These are phyloP conservation scores for Zasmidium angulare DNA, from an alignment of 2,329 filamentous ascomycete genomes.

Conservation along the genomic window DNA sequence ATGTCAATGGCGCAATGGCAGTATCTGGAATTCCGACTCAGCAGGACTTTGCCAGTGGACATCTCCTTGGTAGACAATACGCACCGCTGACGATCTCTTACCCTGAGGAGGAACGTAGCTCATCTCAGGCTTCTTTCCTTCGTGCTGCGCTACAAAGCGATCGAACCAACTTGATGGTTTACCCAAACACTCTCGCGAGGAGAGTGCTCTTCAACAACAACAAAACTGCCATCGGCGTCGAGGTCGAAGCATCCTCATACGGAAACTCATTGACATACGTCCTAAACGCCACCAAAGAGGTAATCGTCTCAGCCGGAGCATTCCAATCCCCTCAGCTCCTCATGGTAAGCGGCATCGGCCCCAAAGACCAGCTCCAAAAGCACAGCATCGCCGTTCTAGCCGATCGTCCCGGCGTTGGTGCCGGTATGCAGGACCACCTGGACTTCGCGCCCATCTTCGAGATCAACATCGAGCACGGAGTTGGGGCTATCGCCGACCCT, in stretches of 20 bases:
- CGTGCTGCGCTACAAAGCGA: conserved; percentile 7
- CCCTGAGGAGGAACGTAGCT: conserved; percentile 18
- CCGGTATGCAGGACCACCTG: conserved; percentile 20
- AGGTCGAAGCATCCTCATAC: conserved; percentile 12
- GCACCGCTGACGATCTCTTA: conserved; percentile 18
- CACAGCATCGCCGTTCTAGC: conserved; percentile 20
- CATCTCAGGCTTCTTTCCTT: conserved; percentile 14
- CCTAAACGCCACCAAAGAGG: conserved; percentile 38
- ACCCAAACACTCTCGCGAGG: conserved; percentile 21
- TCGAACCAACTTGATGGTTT: conserved; percentile 11
- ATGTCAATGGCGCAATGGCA: conserved; percentile 8
- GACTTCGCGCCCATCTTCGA: conserved; percentile 13
- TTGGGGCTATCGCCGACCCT: conserved; percentile 6
- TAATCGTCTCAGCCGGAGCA: conserved; percentile 43
- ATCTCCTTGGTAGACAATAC: conserved; percentile 17
- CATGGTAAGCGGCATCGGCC: conserved; percentile 29
- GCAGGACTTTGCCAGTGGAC: conserved; percentile 14
- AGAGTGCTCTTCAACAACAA: conserved; percentile 32
- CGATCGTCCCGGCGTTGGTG: conserved; percentile 21
- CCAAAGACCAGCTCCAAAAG: conserved; percentile 11
- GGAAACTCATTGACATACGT: background rate
- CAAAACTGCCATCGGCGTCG: conserved; percentile 28
- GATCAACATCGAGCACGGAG: conserved; percentile 8
- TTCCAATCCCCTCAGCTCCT: conserved; percentile 44
- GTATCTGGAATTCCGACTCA: conserved; percentile 12